phyloP scores from a whole-genome alignment of 345 rosid genomes.

The Populus nigra region DNA sequence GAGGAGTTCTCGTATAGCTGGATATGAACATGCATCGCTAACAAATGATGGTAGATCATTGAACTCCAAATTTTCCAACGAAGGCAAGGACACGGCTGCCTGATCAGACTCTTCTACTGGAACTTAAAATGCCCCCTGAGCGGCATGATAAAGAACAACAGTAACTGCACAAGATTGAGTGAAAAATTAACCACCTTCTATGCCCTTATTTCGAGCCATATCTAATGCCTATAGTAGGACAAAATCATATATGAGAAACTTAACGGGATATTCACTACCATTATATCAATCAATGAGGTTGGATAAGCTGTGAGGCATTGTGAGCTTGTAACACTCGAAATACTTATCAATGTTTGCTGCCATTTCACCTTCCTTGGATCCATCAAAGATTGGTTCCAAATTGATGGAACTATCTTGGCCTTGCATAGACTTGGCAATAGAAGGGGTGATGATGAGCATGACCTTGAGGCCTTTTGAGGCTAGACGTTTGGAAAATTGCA shows the following conservation, averaged over 20 bases:
- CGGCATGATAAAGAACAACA: conserved; percentile 35
- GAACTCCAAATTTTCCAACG: background rate
- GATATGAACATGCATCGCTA: background rate
- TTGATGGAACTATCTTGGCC: conserved; percentile 20
- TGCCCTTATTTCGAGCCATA: conserved; percentile 37
- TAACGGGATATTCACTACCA: background rate
- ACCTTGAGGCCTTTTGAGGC: conserved; percentile 27
- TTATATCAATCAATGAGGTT: conserved; percentile 20
- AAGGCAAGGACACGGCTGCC: background rate
- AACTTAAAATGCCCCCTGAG: conserved; percentile 6
- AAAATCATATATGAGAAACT: conserved; percentile 43
- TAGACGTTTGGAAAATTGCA: conserved; percentile 30
- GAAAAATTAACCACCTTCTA: conserved; percentile 37
- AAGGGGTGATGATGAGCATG: conserved; percentile 14
- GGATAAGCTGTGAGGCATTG: conserved; percentile 26
- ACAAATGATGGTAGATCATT: conserved; percentile 9
- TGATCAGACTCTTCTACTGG: background rate
- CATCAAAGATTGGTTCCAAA: conserved; percentile 31
- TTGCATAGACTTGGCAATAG: conserved; percentile 17
- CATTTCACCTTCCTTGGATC: conserved; percentile 30
- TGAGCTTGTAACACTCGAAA: conserved; percentile 15
- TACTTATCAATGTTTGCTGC: conserved; percentile 19
- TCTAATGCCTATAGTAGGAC: conserved; percentile 46
- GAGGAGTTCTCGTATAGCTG: conserved; percentile 1
- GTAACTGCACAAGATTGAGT: conserved; percentile 46